Base-by-base conservation (phyloP, 1,284 basidiomycete genomes). In the Apiotrichum gracile region DNA sequence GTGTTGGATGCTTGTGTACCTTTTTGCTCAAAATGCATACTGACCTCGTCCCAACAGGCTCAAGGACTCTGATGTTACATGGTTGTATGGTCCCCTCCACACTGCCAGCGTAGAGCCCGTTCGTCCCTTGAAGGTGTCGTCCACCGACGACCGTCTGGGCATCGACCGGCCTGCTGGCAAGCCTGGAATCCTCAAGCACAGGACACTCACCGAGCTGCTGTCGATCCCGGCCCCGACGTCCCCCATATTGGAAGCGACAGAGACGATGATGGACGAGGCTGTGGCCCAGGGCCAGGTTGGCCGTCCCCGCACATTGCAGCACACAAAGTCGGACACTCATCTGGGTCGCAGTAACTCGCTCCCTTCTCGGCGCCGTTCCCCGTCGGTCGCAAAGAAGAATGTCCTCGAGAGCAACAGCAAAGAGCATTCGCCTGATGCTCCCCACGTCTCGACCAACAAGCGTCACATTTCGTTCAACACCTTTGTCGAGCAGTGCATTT, bases 61-160 rank as follows among this genome's bases (percentile, higher is more conserved):
- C 64, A 98, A 98, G 74, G 96, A 98, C 76, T 93, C 90, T 25
- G 94, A 98, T 73, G 94, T 98, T 27, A 98, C 96, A 13, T 98
- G 96, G 94, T 82, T 98, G 3, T 98, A 98, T 68, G 94, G 94
- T 0, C 96, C 96, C 16, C 78, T 98, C 1, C 96, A 98, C 73
- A 90, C 90, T 2, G 90, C 89, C 39, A 52, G 61, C 24, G 82
- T 85, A 54, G 89, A 92, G 62, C 79, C 81, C 4, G 80, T 82
- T 7, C 81, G 80, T 1, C 76, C 80, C 5, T 74, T 79, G 17
- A 79, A 76, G 63, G 69, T 77, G 6, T 73, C 81, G 3, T 76
- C 79, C 8, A 73, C 79, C n/a, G 77, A 77, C 39, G 81, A 82
- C 29, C 72, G 79, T 2, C 70, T 82, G 21, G 78, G 78, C 24